These are phyloP conservation scores for Boechera retrofracta DNA, from an alignment of 345 rosid species.

Conservation along the genomic window DNA sequence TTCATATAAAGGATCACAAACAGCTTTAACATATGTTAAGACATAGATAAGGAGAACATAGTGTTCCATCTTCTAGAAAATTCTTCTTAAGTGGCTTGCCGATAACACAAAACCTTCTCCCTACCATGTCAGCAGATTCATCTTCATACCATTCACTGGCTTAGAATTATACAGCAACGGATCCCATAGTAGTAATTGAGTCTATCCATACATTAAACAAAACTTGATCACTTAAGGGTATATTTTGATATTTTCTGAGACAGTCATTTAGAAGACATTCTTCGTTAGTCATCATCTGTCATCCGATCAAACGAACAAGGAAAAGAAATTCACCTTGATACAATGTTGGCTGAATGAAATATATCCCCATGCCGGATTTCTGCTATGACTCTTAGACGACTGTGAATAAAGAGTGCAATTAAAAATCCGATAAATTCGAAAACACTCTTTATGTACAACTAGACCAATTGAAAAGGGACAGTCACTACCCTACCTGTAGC, in stretches of 20 bases:
- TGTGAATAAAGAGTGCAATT: constrained; percentile 44
- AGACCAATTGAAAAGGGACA: constrained; percentile 22
- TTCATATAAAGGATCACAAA: neutral
- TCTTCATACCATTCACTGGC: constrained; percentile 26
- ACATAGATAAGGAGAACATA: constrained; percentile 2
- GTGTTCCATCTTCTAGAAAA: constrained; percentile 17
- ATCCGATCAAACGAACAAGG: constrained; percentile 24
- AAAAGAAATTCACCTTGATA: constrained; percentile 72
- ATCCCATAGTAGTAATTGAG: constrained; percentile 32
- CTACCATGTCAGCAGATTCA: constrained; percentile 32
- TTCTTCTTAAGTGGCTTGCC: constrained; percentile 6
- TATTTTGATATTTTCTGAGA: neutral
- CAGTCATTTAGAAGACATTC: constrained; percentile 1
- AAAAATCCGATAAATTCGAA: constrained; percentile 14
- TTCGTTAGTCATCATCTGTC: constrained; percentile 13
- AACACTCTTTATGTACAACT: neutral
- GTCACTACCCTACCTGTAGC: constrained; percentile 68
- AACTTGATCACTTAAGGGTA: constrained; percentile 15
- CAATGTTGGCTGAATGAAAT: constrained; percentile 98
- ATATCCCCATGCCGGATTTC: constrained; percentile 93
- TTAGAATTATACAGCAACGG: constrained; percentile 36
- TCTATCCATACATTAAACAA: constrained; percentile 38
- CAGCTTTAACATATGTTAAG: neutral
- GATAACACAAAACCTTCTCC: constrained; percentile 27
- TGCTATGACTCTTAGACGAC: constrained; percentile 96